Evolutionary conservation across 1,139 yeast genomes (phyloP), one percentile per base, ranked within the genome.

Genomic region (Wickerhamomyces sp.): DNA sequence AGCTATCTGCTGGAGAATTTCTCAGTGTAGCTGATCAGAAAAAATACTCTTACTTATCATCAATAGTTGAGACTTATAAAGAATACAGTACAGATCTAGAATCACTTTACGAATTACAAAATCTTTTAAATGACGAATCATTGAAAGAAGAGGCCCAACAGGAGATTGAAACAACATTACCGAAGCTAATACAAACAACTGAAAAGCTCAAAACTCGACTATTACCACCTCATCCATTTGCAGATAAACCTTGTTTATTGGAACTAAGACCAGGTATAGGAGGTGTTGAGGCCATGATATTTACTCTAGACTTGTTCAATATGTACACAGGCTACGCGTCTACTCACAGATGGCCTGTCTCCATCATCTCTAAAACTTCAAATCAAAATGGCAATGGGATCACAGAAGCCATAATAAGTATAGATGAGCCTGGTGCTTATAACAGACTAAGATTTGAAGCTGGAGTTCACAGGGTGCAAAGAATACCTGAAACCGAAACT

Each of bases 251-350:
- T 1, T 83, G 96, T 37, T 69, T 92, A 13, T 53, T 92, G 16
- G 99, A 92, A 60, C 62, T 92, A 21, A 71, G 97, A 41, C 97
- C 98, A 0, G 98, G 99, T 2, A 90, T 92, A 1, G 98, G 99
- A 13, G 99, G 99, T 3, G 76, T 81, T 7, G 99, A 92, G 55
- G 97, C 98, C 0, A 79, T 83, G 58, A 72, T 92, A 7, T 92
- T 92, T 60, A 78, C 97, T 0, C 74, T 73, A 35, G 95, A 94
- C 58, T 64, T 92, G 45, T 62, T 89, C 47, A 70, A 74, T 42
- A 88, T 94, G 97, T 92, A 92, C 60, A 67, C 74, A 24, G 81
- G 76, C 47, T 89, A 77, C 57, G 86, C 94, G 31, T 72, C 74
- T 40, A 55, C 64, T 34, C 74, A 77, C 52, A 65, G 71, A 39